Conservation (phyloP, 768 basidiomycete genomes). For the Auricularia heimuer region DNA sequence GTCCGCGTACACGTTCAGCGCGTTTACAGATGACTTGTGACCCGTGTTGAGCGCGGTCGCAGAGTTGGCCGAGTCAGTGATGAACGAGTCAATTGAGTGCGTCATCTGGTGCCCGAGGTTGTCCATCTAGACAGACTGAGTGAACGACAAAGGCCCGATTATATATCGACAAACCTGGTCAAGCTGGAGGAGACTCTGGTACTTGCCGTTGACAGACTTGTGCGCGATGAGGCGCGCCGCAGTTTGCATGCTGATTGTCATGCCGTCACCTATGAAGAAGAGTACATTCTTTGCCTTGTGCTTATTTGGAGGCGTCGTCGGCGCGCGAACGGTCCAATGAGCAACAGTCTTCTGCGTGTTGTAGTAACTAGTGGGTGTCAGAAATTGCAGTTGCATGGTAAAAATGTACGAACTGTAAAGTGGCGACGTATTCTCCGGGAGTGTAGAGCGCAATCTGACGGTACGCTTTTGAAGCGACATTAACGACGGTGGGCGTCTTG, state of each 20-base stretch:
- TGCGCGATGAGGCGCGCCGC: constrained; percentile 29
- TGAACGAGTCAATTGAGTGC: constrained; percentile 22
- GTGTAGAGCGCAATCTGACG: constrained; percentile 20
- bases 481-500: constrained; percentile 21
- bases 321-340: constrained; percentile 20
- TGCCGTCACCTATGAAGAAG: constrained; percentile 24
- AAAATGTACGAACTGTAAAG: neutral
- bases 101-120: constrained; percentile 24
- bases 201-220: constrained; percentile 29
- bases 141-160: neutral
- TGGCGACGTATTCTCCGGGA: constrained; percentile 19
- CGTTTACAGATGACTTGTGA: constrained; percentile 27
- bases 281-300: constrained; percentile 27
- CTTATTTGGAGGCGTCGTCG: constrained; percentile 12
- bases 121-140: neutral
- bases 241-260: constrained; percentile 19
- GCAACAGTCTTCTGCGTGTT: constrained; percentile 21
- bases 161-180: constrained; percentile 14
- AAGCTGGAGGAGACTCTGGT: constrained; percentile 18
- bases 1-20: constrained; percentile 24
- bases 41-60: constrained; percentile 28
- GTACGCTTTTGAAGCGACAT: constrained; percentile 25
- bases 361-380: constrained; percentile 22
- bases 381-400: neutral
- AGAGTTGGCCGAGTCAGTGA: constrained; percentile 29